Percentiles rank a stretch among this genome's conserved stretches.
Conservation (phyloP, 1,284 basidiomycete species). For the Afroboletus lepidellus region DNA sequence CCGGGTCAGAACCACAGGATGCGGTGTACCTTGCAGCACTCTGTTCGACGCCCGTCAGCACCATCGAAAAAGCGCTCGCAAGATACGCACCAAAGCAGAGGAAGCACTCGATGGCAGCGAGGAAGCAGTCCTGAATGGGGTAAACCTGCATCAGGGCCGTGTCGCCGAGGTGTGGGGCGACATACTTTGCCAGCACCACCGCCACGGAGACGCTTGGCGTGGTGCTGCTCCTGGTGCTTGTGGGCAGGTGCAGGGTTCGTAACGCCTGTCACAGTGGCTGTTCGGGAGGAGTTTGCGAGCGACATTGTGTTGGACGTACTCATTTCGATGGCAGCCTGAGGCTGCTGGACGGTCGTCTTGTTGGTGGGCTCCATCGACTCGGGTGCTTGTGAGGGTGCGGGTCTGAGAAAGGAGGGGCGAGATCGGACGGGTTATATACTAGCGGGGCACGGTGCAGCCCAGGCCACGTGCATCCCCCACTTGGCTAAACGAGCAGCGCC, state of each 20-base stretch:
- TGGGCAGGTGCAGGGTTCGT: constrained; percentile 40
- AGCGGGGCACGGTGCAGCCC: not conserved
- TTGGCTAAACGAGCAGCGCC: constrained; percentile 9
- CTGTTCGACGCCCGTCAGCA: constrained; percentile 15
- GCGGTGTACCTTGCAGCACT: constrained; percentile 34
- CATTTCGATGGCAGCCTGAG: constrained; percentile 48
- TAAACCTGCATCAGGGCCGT: not conserved
- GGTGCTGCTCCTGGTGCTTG: constrained; percentile 38
- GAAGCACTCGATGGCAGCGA: constrained; percentile 48
- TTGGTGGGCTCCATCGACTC: constrained; percentile 34
- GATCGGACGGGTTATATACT: constrained; percentile 21
- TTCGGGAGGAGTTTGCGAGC: not conserved
- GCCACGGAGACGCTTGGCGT: constrained; percentile 48
- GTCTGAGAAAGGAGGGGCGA: not conserved
- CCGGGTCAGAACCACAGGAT: too few relatives aligned
- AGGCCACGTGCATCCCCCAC: constrained; percentile 17
- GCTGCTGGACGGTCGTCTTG: constrained; percentile 43
- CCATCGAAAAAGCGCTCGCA: not conserved
- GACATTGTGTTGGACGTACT: constrained; percentile 33
- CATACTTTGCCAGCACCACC: constrained; percentile 48
- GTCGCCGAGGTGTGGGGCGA: not conserved
- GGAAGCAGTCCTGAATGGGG: constrained; percentile 46
- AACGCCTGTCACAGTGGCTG: constrained; percentile 25
- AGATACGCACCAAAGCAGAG: constrained; percentile 49
- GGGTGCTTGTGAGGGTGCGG: constrained; percentile 26